These are phyloP conservation scores for Wolfiporia cocos DNA, from an alignment of 1,284 basidiomycete species.

Conservation along the genomic window DNA sequence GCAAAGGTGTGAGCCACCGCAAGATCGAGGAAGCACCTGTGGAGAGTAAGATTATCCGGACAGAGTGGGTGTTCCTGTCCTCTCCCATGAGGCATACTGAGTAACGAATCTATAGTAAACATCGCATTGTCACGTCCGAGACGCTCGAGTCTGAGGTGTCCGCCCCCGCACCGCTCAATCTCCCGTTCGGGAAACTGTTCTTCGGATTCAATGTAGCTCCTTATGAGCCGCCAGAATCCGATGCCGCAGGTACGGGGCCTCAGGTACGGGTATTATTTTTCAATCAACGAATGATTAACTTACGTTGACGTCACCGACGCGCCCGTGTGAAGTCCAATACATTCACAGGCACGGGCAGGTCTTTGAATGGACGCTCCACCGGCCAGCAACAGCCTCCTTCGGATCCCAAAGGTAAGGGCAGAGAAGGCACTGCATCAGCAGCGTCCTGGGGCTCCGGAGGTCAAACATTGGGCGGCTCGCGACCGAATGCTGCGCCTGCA, in stretches of 20 bases:
- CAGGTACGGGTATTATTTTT: background rate
- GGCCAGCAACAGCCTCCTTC: constrained; percentile 22
- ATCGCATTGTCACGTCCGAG: constrained; percentile 81
- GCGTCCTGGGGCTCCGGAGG: constrained; percentile 49
- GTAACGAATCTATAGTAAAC: constrained; percentile 49
- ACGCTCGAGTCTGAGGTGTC: constrained; percentile 71
- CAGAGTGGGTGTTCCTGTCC: constrained; percentile 66
- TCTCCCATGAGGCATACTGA: background rate
- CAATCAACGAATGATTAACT: background rate
- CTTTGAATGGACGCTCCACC: constrained; percentile 50
- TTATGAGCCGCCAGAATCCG: constrained; percentile 47
- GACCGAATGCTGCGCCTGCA: constrained; percentile 28
- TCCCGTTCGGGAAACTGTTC: constrained; percentile 92
- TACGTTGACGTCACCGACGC: constrained; percentile 2
- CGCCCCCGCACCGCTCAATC: constrained; percentile 84
- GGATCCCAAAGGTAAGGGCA: constrained; percentile 46
- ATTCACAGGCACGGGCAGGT: constrained; percentile 92
- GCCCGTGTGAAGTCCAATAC: constrained; percentile 44
- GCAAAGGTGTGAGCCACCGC: constrained; percentile 82
- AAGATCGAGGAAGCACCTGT: constrained; percentile 76
- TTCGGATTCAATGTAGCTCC: constrained; percentile 83
- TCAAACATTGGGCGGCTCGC: constrained; percentile 46
- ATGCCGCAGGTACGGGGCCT: background rate
- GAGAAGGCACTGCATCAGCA: constrained; percentile 30
- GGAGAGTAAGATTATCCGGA: constrained; percentile 82